These are phyloP conservation scores for Thermomucor indicae-seudaticae DNA, from an alignment of 371 early-diverging fungal genomes.

Conservation along the genomic window DNA sequence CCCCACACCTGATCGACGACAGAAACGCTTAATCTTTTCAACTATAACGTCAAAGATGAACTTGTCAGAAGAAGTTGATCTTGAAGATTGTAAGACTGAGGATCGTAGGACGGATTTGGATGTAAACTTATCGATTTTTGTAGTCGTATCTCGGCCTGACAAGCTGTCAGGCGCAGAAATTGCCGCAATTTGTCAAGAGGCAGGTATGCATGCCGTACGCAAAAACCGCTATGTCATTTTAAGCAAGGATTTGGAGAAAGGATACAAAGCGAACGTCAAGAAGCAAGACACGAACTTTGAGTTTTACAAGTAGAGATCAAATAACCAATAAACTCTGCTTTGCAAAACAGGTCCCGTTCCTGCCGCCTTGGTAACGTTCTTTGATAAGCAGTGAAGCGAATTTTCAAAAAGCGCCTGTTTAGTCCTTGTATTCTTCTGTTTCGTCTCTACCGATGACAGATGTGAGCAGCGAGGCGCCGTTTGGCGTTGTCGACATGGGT, in stretches of 20 bases:
- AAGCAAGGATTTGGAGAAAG: constrained; percentile 98
- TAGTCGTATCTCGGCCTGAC: constrained; percentile 97
- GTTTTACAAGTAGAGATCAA: constrained; percentile 78
- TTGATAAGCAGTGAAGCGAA: too few species aligned
- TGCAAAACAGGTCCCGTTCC: too few species aligned
- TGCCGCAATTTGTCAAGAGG: constrained; percentile 99
- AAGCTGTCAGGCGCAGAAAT: constrained; percentile 99
- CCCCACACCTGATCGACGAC: constrained; percentile 99
- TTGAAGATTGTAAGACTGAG: constrained; percentile 89
- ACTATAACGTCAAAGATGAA: constrained; percentile 99
- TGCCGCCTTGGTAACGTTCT: too few species aligned
- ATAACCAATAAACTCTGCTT: neutral
- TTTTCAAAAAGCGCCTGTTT: too few species aligned
- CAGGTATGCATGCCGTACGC: constrained; percentile 99
- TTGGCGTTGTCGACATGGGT: constrained; percentile 67
- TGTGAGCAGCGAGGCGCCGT: constrained; percentile 43
- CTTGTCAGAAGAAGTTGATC: constrained; percentile 96
- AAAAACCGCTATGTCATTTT: constrained; percentile 98
- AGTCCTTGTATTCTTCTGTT: too few species aligned
- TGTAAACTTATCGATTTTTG: neutral
- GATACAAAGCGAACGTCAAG: constrained; percentile 96
- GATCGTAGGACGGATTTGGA: neutral
- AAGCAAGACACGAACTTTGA: constrained; percentile 94
- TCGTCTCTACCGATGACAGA: too few species aligned
- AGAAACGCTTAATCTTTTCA: constrained; percentile 98